Evolutionary conservation across 192 early-diverging fungal genomes (phyloP), one percentile per base, ranked within the genome.

Genomic region (Mortierella antarctica): DNA sequence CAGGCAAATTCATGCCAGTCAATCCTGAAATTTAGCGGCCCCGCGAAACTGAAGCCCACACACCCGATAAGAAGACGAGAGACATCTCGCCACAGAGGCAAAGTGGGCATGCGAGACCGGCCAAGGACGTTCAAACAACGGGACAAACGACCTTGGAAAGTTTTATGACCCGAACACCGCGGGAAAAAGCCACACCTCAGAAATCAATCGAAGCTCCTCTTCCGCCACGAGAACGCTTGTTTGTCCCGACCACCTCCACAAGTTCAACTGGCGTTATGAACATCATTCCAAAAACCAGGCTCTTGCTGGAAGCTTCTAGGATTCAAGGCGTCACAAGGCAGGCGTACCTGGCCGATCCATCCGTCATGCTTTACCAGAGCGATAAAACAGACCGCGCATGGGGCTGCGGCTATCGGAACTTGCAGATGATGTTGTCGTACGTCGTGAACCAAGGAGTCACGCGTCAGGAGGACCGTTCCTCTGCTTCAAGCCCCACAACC

Each of bases 341-440:
- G n/a, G 77, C 77, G 2, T 80, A 72, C 47, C 59, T 80, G 2
- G 77, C 77, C 1, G 77, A 80, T 41, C 52, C 70, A 1, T 71
- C 69, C 11, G 55, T 68, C 7, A 14, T 56, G 10, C 72, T 68
- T 48, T 67, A 31, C 40, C 70, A 72, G 20, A 56, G 77, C 63
- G 77, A 80, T 44, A 67, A 59, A 17, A 21, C 70, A 4, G 91
- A 92, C 67, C 73, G 84, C 14, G 88, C 88, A 6, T 94, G 91
- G 91, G 91, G 87, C 5, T 94, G 93, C 56, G 93, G 91, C 4
- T 92, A 94, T 63, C 84, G 91, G 14, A 94, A 92, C 71, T 84
- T 86, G 40, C 91, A 92, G 63, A 92, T 91, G 88, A 71, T 92
- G 4, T 65, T 94, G 31, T 86, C 87, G 9, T 88, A 86, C 41